Conservation (phyloP, 2,329 filamentous ascomycete genomes). For the Sporothrix pseudoabietina region DNA sequence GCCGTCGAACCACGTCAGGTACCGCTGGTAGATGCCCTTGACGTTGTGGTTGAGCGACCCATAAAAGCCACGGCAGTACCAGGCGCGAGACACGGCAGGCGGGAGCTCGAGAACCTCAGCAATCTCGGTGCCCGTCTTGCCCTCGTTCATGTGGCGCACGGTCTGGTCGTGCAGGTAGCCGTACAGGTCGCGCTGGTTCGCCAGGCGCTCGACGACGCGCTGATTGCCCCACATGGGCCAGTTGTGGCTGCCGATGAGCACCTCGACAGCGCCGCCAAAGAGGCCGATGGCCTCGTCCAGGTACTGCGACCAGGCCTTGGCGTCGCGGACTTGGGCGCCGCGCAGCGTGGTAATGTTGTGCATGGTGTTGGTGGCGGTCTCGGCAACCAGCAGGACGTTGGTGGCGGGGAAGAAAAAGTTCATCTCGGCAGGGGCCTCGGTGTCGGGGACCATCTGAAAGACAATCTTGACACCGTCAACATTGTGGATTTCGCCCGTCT, state of each 20-base stretch:
- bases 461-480: conserved; percentile 24
- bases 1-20: conserved; percentile 29
- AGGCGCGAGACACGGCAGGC: conserved; percentile 26
- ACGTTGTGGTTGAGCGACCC: conserved; percentile 29
- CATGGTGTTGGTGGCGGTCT: conserved; percentile 28
- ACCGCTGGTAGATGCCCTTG: conserved; percentile 29
- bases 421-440: conserved; percentile 28
- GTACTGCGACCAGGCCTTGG: conserved; percentile 28
- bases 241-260: conserved; percentile 28
- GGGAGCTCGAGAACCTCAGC: conserved; percentile 23
- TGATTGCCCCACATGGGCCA: conserved; percentile 28
- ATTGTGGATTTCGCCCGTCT: conserved; percentile 17
- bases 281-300: conserved; percentile 24
- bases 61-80: conserved; percentile 26
- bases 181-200: conserved; percentile 26
- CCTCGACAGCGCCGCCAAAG: conserved; percentile 1
- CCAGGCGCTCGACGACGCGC: conserved; percentile 17
- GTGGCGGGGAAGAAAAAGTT: conserved; percentile 25
- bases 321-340: conserved; percentile 25
- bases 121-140: conserved; percentile 22
- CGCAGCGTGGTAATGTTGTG: conserved; percentile 28
- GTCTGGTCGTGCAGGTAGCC: conserved; percentile 29
- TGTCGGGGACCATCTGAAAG: conserved; percentile 29
- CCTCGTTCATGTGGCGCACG: conserved; percentile 25
- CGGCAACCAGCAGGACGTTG: conserved; percentile 17